phyloP scores from a whole-genome alignment of 768 basidiomycete genomes.

The Roridomyces roridus region DNA sequence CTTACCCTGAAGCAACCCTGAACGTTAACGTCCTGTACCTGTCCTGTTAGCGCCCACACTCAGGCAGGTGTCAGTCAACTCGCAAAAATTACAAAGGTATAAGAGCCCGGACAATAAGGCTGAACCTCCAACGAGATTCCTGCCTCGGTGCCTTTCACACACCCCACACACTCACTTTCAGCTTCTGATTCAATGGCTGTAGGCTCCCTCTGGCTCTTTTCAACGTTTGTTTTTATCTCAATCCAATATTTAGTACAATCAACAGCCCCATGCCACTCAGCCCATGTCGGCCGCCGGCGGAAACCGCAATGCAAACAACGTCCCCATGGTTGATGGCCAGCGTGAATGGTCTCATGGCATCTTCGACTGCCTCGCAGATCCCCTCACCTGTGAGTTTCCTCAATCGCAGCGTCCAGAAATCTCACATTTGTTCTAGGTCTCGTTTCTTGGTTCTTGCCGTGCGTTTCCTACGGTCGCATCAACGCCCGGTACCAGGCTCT shows the following conservation, averaged over 20 bases:
- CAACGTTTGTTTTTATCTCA: neutral
- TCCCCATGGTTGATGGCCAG: slow-evolving; percentile 21
- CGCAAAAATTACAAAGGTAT: slow-evolving; percentile 12
- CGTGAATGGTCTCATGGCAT: slow-evolving; percentile 25
- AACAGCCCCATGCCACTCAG: slow-evolving; percentile 24
- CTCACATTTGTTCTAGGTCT: slow-evolving; percentile 2
- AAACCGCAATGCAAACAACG: slow-evolving; percentile 23
- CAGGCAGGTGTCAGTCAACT: slow-evolving; percentile 18
- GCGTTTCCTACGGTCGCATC: slow-evolving; percentile 27
- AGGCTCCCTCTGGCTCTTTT: neutral
- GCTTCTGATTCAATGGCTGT: slow-evolving; percentile 20
- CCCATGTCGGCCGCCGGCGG: slow-evolving; percentile 24
- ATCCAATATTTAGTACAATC: slow-evolving; percentile 17
- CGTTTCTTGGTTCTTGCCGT: slow-evolving; percentile 27
- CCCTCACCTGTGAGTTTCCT: slow-evolving; percentile 16
- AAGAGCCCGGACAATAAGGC: neutral
- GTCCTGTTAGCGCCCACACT: too few species aligned
- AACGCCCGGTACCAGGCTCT: slow-evolving; percentile 24
- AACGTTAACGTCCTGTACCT: neutral
- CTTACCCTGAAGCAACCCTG: slow-evolving; percentile 1
- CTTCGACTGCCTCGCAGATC: slow-evolving; percentile 23
- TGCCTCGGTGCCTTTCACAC: neutral
- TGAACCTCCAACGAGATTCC: neutral
- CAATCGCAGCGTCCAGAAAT: too few species aligned
- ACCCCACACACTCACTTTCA: slow-evolving; percentile 12